These are phyloP conservation scores for Pichia cephalocereana DNA, from an alignment of 805 yeast species.

Conservation along the genomic window DNA sequence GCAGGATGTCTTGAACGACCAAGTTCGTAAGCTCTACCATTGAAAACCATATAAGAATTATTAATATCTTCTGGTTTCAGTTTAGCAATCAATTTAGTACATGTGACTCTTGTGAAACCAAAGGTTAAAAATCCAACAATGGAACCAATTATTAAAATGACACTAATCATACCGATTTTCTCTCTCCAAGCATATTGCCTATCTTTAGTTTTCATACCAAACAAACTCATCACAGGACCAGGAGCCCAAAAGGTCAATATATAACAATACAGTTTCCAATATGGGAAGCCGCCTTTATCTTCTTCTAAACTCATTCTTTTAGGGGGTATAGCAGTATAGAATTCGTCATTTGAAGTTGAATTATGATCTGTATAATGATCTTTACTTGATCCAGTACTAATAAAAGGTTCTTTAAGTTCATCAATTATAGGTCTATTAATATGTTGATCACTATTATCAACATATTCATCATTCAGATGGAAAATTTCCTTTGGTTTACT, in stretches of 20 bases:
- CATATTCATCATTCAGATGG: slow-evolving; percentile 51
- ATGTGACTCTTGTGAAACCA: slow-evolving; percentile 81
- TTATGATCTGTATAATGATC: slow-evolving; percentile 16
- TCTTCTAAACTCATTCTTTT: slow-evolving; percentile 17
- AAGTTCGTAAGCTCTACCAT: slow-evolving; percentile 74
- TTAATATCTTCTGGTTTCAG: slow-evolving; percentile 52
- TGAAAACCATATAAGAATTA: slow-evolving; percentile 57
- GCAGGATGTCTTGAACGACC: slow-evolving; percentile 66
- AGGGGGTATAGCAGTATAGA: slow-evolving; percentile 15
- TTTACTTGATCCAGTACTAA: neutral
- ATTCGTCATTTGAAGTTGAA: slow-evolving; percentile 15
- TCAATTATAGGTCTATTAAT: neutral
- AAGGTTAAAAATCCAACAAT: slow-evolving; percentile 81
- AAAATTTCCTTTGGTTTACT: slow-evolving; percentile 6
- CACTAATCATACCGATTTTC: slow-evolving; percentile 74
- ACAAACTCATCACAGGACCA: slow-evolving; percentile 53
- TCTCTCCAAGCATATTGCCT: slow-evolving; percentile 97
- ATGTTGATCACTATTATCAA: neutral
- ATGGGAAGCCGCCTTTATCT: slow-evolving; percentile 23
- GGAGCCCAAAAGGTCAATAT: slow-evolving; percentile 90
- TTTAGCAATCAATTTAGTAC: slow-evolving; percentile 40
- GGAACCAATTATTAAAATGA: slow-evolving; percentile 66
- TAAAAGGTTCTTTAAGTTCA: neutral
- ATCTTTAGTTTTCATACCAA: slow-evolving; percentile 70
- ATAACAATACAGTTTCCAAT: slow-evolving; percentile 80